These are phyloP conservation scores for Pisolithus marmoratus DNA, from an alignment of 768 basidiomycete species.

Conservation along the genomic window DNA sequence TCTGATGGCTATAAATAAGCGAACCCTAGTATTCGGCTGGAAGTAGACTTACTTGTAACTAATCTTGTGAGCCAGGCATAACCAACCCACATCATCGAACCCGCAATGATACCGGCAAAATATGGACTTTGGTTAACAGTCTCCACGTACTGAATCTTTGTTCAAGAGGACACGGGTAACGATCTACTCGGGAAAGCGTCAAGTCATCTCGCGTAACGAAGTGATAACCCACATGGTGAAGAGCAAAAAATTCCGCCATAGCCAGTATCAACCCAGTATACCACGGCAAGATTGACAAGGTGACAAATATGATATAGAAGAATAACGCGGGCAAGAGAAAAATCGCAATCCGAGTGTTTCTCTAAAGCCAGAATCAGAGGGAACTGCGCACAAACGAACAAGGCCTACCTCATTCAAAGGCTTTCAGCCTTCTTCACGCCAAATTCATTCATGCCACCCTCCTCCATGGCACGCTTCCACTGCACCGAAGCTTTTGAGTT, in stretches of 20 bases:
- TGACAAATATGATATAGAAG: conserved; percentile 79
- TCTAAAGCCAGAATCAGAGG: conserved; percentile 33
- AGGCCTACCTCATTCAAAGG: conserved; percentile 67
- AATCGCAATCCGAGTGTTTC: conserved; percentile 77
- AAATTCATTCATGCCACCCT: conserved; percentile 77
- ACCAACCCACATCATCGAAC: conserved; percentile 80
- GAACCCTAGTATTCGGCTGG: background rate
- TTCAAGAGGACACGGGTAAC: conserved; percentile 84
- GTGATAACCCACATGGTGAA: conserved; percentile 80
- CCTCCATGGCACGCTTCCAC: conserved; percentile 87
- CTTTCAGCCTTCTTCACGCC: conserved; percentile 58
- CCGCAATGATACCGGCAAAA: conserved; percentile 86
- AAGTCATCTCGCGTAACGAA: background rate
- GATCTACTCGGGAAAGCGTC: conserved; percentile 40
- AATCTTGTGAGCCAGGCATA: conserved; percentile 80
- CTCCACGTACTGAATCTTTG: conserved; percentile 74
- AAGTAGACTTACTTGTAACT: conserved; percentile 49
- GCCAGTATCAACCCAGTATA: conserved; percentile 84
- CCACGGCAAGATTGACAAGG: conserved; percentile 80
- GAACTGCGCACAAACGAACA: background rate
- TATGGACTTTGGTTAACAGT: conserved; percentile 85
- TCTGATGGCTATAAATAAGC: conserved; percentile 38
- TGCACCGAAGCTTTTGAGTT: conserved; percentile 85
- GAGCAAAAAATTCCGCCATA: conserved; percentile 81
- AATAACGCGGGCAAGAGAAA: conserved; percentile 74